Evolutionary conservation across 257 asterid species (phyloP).

Genomic region (Plantago ovata): DNA sequence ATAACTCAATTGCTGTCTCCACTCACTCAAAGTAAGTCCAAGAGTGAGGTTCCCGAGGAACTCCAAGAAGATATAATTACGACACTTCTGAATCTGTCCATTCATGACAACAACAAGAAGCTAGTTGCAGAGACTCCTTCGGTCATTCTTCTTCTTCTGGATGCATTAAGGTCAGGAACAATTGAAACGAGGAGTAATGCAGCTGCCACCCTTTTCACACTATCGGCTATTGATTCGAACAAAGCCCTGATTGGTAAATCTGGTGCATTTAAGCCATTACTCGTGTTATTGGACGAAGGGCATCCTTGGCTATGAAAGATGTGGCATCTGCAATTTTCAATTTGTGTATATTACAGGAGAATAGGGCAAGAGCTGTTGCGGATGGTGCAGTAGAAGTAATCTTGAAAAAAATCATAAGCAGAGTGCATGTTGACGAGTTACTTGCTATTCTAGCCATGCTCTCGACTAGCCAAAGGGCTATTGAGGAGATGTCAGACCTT

Average conservation of each 20-base stretch:
- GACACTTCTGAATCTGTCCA: conserved; percentile 71
- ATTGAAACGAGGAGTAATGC: conserved; percentile 78
- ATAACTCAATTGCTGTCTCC: conserved; percentile 65
- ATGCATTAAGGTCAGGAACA: conserved; percentile 59
- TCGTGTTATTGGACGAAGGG: conserved; percentile 70
- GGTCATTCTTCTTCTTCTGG: conserved; percentile 61
- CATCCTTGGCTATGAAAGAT: conserved; percentile 64
- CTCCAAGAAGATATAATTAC: conserved; percentile 90
- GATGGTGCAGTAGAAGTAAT: conserved; percentile 71
- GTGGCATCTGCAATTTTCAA: conserved; percentile 83
- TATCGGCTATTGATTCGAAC: conserved; percentile 78
- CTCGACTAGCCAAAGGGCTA: conserved; percentile 56
- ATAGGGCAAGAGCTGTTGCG: conserved; percentile 64
- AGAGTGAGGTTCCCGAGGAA: conserved; percentile 31
- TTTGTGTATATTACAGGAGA: conserved; percentile 69
- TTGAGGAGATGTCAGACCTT: conserved; percentile 65
- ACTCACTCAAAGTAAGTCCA: conserved; percentile 32
- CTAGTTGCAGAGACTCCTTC: conserved; percentile 74
- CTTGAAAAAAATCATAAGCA: conserved; percentile 43
- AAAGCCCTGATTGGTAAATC: conserved; percentile 69
- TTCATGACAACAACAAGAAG: conserved; percentile 83
- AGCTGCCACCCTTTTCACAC: conserved; percentile 84
- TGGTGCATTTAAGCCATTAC: conserved; percentile 63
- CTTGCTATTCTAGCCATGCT: conserved; percentile 81
- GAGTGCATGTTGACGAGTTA: conserved; percentile 61